Evolutionary conservation across 192 early-diverging fungal species (phyloP).

Genomic region (Podila verticillata): DNA sequence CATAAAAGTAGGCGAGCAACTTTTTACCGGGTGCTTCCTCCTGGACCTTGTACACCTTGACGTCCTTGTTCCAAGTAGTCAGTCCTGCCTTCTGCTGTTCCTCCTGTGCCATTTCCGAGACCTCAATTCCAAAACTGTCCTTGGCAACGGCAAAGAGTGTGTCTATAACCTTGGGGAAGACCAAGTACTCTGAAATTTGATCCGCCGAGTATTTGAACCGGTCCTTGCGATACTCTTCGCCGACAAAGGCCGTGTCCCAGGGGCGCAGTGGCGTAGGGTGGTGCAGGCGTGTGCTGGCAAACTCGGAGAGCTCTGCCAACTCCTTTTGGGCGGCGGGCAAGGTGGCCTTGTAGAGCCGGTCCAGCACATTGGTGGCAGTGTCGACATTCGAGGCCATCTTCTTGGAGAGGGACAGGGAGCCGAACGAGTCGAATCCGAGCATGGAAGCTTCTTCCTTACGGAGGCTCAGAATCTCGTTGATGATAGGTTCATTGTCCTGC

Average conservation of each 20-base stretch:
- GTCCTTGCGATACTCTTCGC: conserved; percentile 65
- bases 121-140: conserved; percentile 59
- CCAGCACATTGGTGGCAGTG: conserved; percentile 55
- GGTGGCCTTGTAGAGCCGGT: conserved; percentile 57
- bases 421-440: conserved; percentile 58
- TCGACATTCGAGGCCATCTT: conserved; percentile 64
- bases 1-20: conserved; percentile 67
- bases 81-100: conserved; percentile 50
- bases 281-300: conserved; percentile 51
- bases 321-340: conserved; percentile 55
- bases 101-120: conserved; percentile 46
- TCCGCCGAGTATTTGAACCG: conserved; percentile 63
- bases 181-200: conserved; percentile 63
- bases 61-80: conserved; percentile 65
- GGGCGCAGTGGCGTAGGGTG: conserved; percentile 53
- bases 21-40: conserved; percentile 52
- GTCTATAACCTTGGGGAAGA: conserved; percentile 62
- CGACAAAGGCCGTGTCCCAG: conserved; percentile 61
- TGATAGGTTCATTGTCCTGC: conserved; percentile 62
- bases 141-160: conserved; percentile 64
- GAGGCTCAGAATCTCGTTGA: conserved; percentile 63
- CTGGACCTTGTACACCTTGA: conserved; percentile 63
- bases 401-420: conserved; percentile 61
- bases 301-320: conserved; percentile 50
- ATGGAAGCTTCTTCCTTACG: conserved; percentile 61